Evolutionary conservation across 1,284 basidiomycete species (phyloP).

Genomic region (Inonotus obliquus): DNA sequence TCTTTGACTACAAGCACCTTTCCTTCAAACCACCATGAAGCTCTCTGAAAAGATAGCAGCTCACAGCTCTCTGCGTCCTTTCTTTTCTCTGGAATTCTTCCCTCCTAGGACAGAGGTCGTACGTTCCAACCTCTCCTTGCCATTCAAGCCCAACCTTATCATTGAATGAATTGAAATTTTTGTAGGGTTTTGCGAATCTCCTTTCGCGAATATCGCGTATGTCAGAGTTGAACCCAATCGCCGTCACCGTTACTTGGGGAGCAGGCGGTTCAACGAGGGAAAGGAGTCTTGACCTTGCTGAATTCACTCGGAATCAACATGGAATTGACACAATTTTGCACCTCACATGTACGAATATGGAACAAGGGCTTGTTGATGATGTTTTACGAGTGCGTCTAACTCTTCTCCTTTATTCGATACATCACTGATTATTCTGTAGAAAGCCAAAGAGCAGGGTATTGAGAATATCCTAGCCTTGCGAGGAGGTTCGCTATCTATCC

Average conservation of each 20-base stretch:
- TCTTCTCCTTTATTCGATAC: neutral
- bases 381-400: slow-evolving; percentile 62
- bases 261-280: slow-evolving; percentile 93
- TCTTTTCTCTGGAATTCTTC: slow-evolving; percentile 93
- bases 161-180: neutral
- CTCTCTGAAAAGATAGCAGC: slow-evolving; percentile 57
- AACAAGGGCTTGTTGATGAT: slow-evolving; percentile 80
- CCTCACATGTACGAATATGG: slow-evolving; percentile 98
- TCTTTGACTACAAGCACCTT: neutral
- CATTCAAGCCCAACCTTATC: slow-evolving; percentile 13
- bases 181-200: slow-evolving; percentile 82
- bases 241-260: slow-evolving; percentile 92
- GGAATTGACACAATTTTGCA: slow-evolving; percentile 86
- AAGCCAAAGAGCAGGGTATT: slow-evolving; percentile 80
- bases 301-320: slow-evolving; percentile 65
- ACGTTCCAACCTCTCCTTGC: slow-evolving; percentile 7
- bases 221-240: slow-evolving; percentile 64
- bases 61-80: slow-evolving; percentile 46
- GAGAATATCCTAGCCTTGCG: slow-evolving; percentile 90
- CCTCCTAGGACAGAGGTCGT: slow-evolving; percentile 90
- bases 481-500: slow-evolving; percentile 45
- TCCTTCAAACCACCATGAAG: slow-evolving; percentile 49
- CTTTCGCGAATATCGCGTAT: slow-evolving; percentile 77
- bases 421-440: slow-evolving; percentile 37
- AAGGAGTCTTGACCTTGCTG: slow-evolving; percentile 81